phyloP scores from a whole-genome alignment of 768 basidiomycete species.

The Amanita inopinata region DNA sequence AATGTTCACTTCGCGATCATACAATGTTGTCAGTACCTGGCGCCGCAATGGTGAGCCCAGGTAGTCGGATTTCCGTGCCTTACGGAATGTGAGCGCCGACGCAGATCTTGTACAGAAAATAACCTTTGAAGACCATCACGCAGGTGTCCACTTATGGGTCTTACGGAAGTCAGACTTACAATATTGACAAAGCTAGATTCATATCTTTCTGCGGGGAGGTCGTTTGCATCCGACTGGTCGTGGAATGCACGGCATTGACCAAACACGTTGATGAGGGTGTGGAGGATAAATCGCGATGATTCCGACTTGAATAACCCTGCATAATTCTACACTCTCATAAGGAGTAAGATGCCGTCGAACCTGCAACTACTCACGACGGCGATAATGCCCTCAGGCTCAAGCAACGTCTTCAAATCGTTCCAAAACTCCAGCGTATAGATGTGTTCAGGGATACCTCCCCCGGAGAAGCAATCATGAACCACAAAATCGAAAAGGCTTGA shows the following conservation, averaged over 20 bases:
- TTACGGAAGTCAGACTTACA: slow-evolving; percentile 32
- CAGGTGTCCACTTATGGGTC: not conserved
- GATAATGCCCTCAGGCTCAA: slow-evolving; percentile 65
- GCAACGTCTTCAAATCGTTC: slow-evolving; percentile 51
- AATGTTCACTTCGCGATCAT: slow-evolving; percentile 44
- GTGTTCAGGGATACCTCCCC: slow-evolving; percentile 81
- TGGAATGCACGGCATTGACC: slow-evolving; percentile 76
- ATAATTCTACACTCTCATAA: slow-evolving; percentile 51
- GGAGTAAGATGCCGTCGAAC: not conserved
- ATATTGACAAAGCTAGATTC: slow-evolving; percentile 59
- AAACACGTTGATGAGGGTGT: slow-evolving; percentile 67
- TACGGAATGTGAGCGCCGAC: slow-evolving; percentile 48
- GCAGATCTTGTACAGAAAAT: slow-evolving; percentile 68
- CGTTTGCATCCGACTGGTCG: slow-evolving; percentile 37
- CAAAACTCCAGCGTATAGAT: slow-evolving; percentile 84
- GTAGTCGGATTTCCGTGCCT: slow-evolving; percentile 45
- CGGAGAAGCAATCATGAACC: slow-evolving; percentile 90
- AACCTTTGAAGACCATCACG: slow-evolving; percentile 36
- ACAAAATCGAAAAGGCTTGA: slow-evolving; percentile 53
- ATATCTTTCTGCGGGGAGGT: slow-evolving; percentile 36
- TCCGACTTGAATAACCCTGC: slow-evolving; percentile 60
- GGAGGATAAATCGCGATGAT: slow-evolving; percentile 54
- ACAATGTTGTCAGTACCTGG: slow-evolving; percentile 43
- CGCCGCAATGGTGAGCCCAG: slow-evolving; percentile 60
- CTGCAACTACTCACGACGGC: slow-evolving; percentile 54